Percentiles rank a stretch among this genome's conserved stretches.
These are phyloP conservation scores for Zarea fungicola DNA, from an alignment of 2,329 filamentous ascomycete species.

Conservation along the genomic window DNA sequence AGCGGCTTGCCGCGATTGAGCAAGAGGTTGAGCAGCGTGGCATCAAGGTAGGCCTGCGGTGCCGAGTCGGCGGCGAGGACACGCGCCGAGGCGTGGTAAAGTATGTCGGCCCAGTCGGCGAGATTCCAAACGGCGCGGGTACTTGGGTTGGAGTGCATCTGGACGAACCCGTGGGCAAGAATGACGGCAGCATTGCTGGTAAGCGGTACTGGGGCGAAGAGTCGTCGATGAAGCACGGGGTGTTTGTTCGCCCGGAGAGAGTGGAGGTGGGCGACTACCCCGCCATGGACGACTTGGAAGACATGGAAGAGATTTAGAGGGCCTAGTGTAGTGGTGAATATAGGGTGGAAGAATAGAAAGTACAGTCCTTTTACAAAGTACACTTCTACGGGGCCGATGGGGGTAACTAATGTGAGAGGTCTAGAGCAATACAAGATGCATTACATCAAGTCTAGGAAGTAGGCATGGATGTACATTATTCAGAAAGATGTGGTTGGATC, in stretches of 20 bases:
- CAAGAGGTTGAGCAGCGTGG: conserved; percentile 66
- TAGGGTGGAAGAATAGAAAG: neutral
- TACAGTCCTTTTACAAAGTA: neutral
- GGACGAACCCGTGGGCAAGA: conserved; percentile 78
- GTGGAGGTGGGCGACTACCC: conserved; percentile 73
- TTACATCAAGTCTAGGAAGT: too few species aligned
- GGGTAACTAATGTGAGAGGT: too few species aligned
- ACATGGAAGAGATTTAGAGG: conserved; percentile 66
- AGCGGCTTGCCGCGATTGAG: conserved; percentile 63
- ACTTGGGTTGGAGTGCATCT: conserved; percentile 70
- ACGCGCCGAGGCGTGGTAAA: conserved; percentile 62
- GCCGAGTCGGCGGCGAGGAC: conserved; percentile 63
- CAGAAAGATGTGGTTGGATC: too few species aligned
- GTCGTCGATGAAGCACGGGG: conserved; percentile 63
- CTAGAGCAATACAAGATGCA: too few species aligned
- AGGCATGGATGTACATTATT: too few species aligned
- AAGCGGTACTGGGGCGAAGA: conserved; percentile 65
- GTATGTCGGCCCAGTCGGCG: conserved; percentile 68
- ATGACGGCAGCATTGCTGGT: conserved; percentile 66
- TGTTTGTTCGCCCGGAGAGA: conserved; percentile 73
- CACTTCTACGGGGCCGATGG: too few species aligned
- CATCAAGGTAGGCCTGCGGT: conserved; percentile 58
- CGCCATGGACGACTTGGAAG: conserved; percentile 66
- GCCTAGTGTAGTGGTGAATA: neutral
- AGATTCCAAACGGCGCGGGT: conserved; percentile 62